Base-by-base conservation (phyloP, 495 filamentous ascomycete species). In the Aspergillus avenaceus region DNA sequence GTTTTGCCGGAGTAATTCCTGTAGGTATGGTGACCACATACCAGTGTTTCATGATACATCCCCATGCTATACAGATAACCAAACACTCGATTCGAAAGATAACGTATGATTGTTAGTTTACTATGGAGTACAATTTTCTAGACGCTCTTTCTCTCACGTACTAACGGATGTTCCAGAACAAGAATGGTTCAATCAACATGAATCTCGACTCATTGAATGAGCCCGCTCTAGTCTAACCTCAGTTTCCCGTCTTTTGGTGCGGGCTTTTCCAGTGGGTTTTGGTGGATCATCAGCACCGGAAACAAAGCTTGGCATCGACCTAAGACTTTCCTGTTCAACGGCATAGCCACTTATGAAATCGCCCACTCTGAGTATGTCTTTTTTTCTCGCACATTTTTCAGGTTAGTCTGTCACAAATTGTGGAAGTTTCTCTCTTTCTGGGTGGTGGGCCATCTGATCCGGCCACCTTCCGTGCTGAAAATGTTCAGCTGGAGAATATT, bases 11-110 rank as follows among this genome's bases (percentile, higher is more conserved):
- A 31, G 28, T 28, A 42, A 25, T 23, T 28, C n/a, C 41, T 32
- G 25, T 27, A 28, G 47, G 37, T 9, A 24, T 29, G 41, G 41
- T 27, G 25, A 22, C 37, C 31, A 36, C 31, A 42, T 53, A 11
- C 23, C 36, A 37, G 26, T 53, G 36, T 54, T 41, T 29, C 42
- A 48, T n/a, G n/a, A n/a, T n/a, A n/a, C n/a, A 24, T 21, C 42
- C 23, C 9, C 5, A 43, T 21, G 11, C 34, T 14, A 21, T 21
- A 19, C 34, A 21, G 6, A 38, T 5, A 16, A 38, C 34, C 14
- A 38, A 38, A 16, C 13, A 38, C 16, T 21, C 34, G 16, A 38
- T 2, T 16, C 14, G 9, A 38, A n/a, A 19, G 34, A 38, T 38
- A 38, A 38, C 34, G 14, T 1, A 14, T 2, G 16, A 38, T 38